Base-by-base conservation (phyloP, 2,329 filamentous ascomycete genomes). In the Fusarium longipes region DNA sequence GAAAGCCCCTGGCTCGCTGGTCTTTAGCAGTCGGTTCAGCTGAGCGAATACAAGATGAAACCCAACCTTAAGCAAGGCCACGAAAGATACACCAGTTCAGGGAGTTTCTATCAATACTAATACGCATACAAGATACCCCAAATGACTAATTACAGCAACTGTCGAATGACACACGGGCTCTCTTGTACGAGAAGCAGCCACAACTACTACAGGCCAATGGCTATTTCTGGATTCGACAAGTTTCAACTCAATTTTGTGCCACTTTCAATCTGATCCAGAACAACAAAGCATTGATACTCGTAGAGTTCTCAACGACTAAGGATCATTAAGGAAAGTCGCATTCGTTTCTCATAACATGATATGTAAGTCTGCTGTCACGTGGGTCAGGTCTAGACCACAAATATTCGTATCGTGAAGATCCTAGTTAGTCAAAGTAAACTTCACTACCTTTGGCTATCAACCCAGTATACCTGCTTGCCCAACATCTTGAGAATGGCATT, bases 401-500 rank as follows among this genome's bases (percentile, higher is more conserved):
- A 53, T 25, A 35, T 39, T 18, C 38, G 40, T 36, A 51, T 70
- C 51, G 55, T 45, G 39, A 51, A 39, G 58, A 22, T 43, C 51
- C 40, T 60, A 53, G 68, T 70, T 69, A 56, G 68, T 50, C 57
- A 27, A 64, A 20, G 44, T 61, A 25, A 39, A 47, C 49, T 48
- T 57, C 32, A 35, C 48, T 52, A 50, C 24, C 22, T 32, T 50
- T 22, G 20, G 24, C 15, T 27, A 43, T 39, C 20, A 8, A 24
- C 30, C 18, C 17, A 14, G 11, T 33, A 27, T n/a, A n/a, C n/a
- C n/a, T n/a, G 25, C 9, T 15, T 30, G 18, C 5, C 22, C 18
- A 38, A 9, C 22, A 22, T n/a, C 20, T 10, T 44, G n/a, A 60
- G 12, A n/a, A 77, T 77, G 75, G 17, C 51, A 8, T 75, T 77